Percentiles rank a stretch among this genome's conserved stretches.
Conservation (phyloP, 495 filamentous ascomycete genomes). For the Penicillium egyptiacum region DNA sequence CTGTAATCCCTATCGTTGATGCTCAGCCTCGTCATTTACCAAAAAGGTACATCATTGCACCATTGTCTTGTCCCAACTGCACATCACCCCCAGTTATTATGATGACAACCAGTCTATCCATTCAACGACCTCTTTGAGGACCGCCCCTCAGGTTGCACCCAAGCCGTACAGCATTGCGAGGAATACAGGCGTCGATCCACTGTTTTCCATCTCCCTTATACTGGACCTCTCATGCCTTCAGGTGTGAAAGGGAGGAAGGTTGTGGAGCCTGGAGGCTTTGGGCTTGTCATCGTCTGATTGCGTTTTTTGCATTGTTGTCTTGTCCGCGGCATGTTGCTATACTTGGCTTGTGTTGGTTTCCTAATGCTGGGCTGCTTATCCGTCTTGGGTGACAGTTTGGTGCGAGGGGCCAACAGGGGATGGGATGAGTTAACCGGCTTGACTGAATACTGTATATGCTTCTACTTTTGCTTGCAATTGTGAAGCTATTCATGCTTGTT, state of each 20-base stretch:
- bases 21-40: background rate
- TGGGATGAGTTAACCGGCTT: slow-evolving; percentile 66
- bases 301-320: slow-evolving; percentile 18
- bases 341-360: slow-evolving; percentile 46
- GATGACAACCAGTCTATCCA: slow-evolving; percentile 99
- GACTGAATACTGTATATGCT: slow-evolving; percentile 48
- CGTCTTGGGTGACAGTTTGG: slow-evolving; percentile 56
- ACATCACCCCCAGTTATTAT: slow-evolving; percentile 43
- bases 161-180: slow-evolving; percentile 20
- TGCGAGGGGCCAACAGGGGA: slow-evolving; percentile 49
- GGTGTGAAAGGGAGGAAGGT: slow-evolving; percentile 66
- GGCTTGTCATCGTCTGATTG: slow-evolving; percentile 31
- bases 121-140: slow-evolving; percentile 88
- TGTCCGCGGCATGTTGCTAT: slow-evolving; percentile 41
- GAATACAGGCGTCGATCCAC: slow-evolving; percentile 54
- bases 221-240: slow-evolving; percentile 58
- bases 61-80: slow-evolving; percentile 9
- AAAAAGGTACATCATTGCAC: slow-evolving; percentile 14
- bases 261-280: slow-evolving; percentile 70
- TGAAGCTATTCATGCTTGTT: slow-evolving; percentile 8
- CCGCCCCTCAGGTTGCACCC: slow-evolving; percentile 40
- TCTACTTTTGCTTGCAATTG: slow-evolving; percentile 14
- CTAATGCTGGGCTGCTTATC: slow-evolving; percentile 37
- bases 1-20: slow-evolving; percentile 3
- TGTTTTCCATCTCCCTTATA: slow-evolving; percentile 50